Base-by-base conservation (phyloP, 768 basidiomycete genomes). In the Dioszegia crocea region DNA sequence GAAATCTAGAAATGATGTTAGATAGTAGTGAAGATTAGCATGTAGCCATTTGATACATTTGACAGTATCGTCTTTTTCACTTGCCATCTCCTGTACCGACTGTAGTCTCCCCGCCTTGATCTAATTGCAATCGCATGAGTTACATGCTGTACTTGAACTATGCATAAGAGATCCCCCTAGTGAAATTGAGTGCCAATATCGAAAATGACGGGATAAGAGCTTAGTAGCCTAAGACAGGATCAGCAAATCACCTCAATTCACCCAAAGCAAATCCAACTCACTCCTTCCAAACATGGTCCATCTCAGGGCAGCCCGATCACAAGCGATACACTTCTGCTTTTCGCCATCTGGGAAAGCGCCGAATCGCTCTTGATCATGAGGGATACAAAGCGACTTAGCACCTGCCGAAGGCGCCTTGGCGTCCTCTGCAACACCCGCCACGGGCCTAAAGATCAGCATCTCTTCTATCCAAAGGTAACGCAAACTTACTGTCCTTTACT, bases 331-430 rank as follows among this genome's bases (percentile, higher is more conserved):
- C 73, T 88, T 91, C 29, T 89, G 93, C 31, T 74, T 59, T 79
- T 88, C 84, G 56, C 90, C 89, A 46, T 82, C 83, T 68, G 87
- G 86, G 76, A 94, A 89, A 30, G 84, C 79, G 5, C 85, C 81
- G 85, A 87, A 98, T 36, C 83, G 84, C 2, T 80, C 82, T 78
- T 98, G 96, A 68, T 97, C 89, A 76, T 93, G 93, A 4, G 96
- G 96, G 79, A 98, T 98, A 67, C 87, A 88, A 3, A 99, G 85
- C 0, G 91, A 91, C 77, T 99, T 99, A 59, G 96, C 96, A 50
- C 96, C 96, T 12, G 96, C 92, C 16, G 91, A 93, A 0, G 96
- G 96, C 17, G 93, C 94, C 30, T 90, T 88, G 74, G 91, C 91
- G 71, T 99, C 96, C 67, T 79, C 79, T 23, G 87, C 86, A 4